Conservation (phyloP, 169 alveolate species). For the Plasmodium blacklocki region DNA sequence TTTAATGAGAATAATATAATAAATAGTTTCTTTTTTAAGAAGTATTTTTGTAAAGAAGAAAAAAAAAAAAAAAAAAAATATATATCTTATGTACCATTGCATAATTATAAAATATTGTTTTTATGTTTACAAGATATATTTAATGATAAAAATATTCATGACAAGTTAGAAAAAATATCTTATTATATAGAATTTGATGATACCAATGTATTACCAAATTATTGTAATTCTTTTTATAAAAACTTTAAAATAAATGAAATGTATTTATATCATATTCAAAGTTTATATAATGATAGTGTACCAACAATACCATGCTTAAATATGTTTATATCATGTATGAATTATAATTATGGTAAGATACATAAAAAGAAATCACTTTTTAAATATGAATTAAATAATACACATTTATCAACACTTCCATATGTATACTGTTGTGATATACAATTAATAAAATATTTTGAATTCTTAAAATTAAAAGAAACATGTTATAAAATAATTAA, state of each 20-base stretch:
- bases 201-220: conserved; percentile 18
- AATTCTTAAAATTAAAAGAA: conserved; percentile 67
- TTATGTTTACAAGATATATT: conserved; percentile 39
- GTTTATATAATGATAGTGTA: conserved; percentile 9
- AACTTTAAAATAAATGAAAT: conserved; percentile 42
- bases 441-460: conserved; percentile 50
- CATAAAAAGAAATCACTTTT: conserved; percentile 65
- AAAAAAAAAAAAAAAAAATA: conserved; percentile 46
- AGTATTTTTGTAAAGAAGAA: not conserved
- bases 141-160: conserved; percentile 15
- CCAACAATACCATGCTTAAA: conserved; percentile 50
- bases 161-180: conserved; percentile 33
- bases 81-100: conserved; percentile 55
- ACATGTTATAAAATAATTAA: conserved; percentile 66
- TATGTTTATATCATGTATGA: conserved; percentile 50
- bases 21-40: conserved; percentile 41
- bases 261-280: conserved; percentile 42
- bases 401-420: conserved; percentile 32
- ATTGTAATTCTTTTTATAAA: conserved; percentile 37
- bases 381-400: conserved; percentile 24
- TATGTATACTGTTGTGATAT: conserved; percentile 62
- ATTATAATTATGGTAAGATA: conserved; percentile 43
- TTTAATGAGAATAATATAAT: conserved; percentile 12
- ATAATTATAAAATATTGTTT: conserved; percentile 46
- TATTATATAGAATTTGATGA: conserved; percentile 57